Evolutionary conservation across 805 yeast species (phyloP).

Genomic region (Maudiozyma pseudohumilis): DNA sequence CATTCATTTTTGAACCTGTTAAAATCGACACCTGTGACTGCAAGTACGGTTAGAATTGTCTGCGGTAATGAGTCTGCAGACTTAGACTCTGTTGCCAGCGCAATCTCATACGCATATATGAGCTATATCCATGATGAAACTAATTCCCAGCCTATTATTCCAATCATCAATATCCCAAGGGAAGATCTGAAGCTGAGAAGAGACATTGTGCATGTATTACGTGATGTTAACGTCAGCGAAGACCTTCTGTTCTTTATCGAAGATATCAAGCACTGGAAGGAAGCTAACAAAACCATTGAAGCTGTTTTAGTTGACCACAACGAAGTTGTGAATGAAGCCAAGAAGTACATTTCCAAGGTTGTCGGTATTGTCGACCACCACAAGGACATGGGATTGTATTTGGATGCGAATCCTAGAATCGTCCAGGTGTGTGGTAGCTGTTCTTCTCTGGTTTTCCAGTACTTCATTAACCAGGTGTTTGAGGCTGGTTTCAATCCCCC

Average conservation of each 20-base stretch:
- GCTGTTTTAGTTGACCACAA: conserved; percentile 81
- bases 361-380: conserved; percentile 80
- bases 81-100: conserved; percentile 75
- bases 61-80: conserved; percentile 81
- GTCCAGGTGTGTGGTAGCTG: conserved; percentile 67
- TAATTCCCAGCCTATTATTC: conserved; percentile 36
- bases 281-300: conserved; percentile 18
- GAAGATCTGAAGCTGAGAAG: conserved; percentile 59
- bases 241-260: conserved; percentile 54
- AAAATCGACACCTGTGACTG: neutral
- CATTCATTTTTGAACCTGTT: conserved; percentile 4
- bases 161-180: conserved; percentile 63
- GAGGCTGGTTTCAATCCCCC: conserved; percentile 2
- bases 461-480: conserved; percentile 34
- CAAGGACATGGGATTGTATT: conserved; percentile 49
- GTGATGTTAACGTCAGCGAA: conserved; percentile 36
- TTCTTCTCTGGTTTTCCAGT: conserved; percentile 57
- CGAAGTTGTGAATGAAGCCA: conserved; percentile 42
- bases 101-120: conserved; percentile 63
- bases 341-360: conserved; percentile 30
- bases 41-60: conserved; percentile 10
- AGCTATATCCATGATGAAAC: conserved; percentile 19
- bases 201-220: conserved; percentile 54
- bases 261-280: conserved; percentile 37
- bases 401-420: conserved; percentile 50